Evolutionary conservation across 2,329 filamentous ascomycete genomes (phyloP).

Genomic region (Neodidymelliopsis sp.): DNA sequence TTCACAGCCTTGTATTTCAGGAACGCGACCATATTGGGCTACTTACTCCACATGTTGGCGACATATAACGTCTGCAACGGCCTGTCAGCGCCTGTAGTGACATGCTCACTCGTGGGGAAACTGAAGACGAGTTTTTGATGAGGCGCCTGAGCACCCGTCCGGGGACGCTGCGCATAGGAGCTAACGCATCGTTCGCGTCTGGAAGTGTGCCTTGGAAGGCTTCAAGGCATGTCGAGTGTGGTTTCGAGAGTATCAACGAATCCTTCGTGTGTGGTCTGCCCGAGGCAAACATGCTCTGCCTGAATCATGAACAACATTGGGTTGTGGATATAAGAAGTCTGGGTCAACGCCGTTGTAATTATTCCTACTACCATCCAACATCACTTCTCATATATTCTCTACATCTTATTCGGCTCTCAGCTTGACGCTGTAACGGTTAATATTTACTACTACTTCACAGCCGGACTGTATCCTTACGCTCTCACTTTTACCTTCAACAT

Average conservation of each 20-base stretch:
- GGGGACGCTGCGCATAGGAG: conserved; percentile 15
- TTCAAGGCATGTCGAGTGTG: conserved; percentile 3
- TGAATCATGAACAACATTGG: neutral
- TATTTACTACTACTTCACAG: conserved; percentile 26
- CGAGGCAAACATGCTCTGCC: neutral
- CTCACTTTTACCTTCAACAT: conserved; percentile 10
- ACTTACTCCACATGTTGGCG: conserved; percentile 17
- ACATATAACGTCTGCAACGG: conserved; percentile 24
- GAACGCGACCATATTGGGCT: conserved; percentile 10
- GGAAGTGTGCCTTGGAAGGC: conserved; percentile 11
- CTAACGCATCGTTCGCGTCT: conserved; percentile 21
- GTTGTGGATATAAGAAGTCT: conserved; percentile 13
- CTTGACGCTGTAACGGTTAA: conserved; percentile 39
- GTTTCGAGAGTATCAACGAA: conserved; percentile 8
- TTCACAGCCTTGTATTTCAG: conserved; percentile 24
- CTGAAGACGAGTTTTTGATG: neutral
- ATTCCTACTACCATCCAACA: conserved; percentile 30
- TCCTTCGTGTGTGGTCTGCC: neutral
- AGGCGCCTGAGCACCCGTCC: conserved; percentile 8
- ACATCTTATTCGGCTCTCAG: conserved; percentile 23
- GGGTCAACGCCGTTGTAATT: conserved; percentile 10
- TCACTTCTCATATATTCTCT: conserved; percentile 8
- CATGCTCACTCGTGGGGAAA: conserved; percentile 24
- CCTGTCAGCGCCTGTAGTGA: conserved; percentile 8
- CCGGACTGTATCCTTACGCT: conserved; percentile 33